These are phyloP conservation scores for Aspergillus thermomutatus DNA, from an alignment of 2,329 filamentous ascomycete species.

Conservation along the genomic window DNA sequence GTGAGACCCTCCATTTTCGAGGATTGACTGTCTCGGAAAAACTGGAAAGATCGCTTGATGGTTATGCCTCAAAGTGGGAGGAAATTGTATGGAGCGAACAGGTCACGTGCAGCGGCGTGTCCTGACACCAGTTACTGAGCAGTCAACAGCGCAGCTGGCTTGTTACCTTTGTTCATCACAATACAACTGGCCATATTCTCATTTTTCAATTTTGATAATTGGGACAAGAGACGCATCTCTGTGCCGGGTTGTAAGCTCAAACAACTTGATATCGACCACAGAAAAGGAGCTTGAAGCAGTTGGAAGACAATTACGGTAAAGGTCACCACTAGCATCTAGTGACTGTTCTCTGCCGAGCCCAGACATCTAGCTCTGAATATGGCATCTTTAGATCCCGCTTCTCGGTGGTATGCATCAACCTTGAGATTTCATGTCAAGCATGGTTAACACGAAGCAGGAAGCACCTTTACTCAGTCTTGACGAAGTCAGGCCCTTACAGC, in stretches of 20 bases:
- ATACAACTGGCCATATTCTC: neutral
- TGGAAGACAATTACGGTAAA: neutral
- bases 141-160: neutral
- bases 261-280: neutral
- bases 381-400: constrained; percentile 8
- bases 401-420: constrained; percentile 14
- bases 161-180: neutral
- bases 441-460: constrained; percentile 55
- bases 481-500: constrained; percentile 74
- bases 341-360: neutral
- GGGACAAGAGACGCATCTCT: neutral
- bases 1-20: constrained; percentile 38
- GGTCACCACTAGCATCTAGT: neutral
- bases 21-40: neutral
- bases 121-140: constrained; percentile 2
- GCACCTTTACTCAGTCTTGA: constrained; percentile 78
- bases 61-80: constrained; percentile 6
- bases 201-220: neutral
- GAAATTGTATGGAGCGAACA: constrained; percentile 22
- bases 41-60: neutral
- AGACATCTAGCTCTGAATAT: constrained; percentile 11
- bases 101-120: constrained; percentile 26
- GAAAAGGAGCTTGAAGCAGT: neutral
- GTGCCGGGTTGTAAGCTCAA: neutral
- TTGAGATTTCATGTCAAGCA: neutral